Evolutionary conservation across 352 stramenopile genomes (phyloP), one percentile per base, ranked within the genome.

Genomic region (Globisporangium solare): DNA sequence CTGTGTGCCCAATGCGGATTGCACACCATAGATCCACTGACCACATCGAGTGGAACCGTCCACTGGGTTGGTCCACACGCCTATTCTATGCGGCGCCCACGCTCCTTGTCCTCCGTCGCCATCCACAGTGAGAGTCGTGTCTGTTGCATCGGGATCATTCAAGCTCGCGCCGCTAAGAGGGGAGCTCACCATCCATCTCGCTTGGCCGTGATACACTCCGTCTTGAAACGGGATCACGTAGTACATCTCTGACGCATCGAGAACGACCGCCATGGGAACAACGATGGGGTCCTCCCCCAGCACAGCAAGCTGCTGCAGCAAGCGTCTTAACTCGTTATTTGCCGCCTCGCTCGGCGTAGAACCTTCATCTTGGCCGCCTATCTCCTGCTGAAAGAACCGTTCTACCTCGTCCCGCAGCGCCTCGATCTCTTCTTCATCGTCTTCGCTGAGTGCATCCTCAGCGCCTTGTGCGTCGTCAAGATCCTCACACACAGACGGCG

Each of bases 21-120:
- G 74, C 12, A 54, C 64, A 18, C 77, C 77, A 18, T 75, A 47
- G 2, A 42, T 1, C 74, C 74, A 88, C 62, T 72, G 51, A 0
- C 74, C 77, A 32, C 71, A 68, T 13, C 66, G 61, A 20, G 52
- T 64, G 41, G 67, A 60, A 8, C 68, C 71, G 21, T 61, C 60
- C 17, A 42, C 22, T 24, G 45, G 45, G 11, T 58, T 70, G 17
- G 64, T 76, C 51, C 71, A 61, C 18, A 84, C 68, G 17, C 77
- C 77, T 46, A 66, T 70, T 1, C 77, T 73, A 41, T 88, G 73
- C 15, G 70, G 70, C 24, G 5, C 24, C 24, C 24, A 27, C 11
- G 8, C 48, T 27, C 3, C 5, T 12, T 43, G n/a, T 1, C 43
- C 31, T 4, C 2, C 17, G 31, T 43, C 48, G 11, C 27, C 31